Evolutionary conservation across 2,329 filamentous ascomycete species (phyloP), one percentile per base, ranked within the genome.

Genomic region (Proliferodiscus dingleyae): DNA sequence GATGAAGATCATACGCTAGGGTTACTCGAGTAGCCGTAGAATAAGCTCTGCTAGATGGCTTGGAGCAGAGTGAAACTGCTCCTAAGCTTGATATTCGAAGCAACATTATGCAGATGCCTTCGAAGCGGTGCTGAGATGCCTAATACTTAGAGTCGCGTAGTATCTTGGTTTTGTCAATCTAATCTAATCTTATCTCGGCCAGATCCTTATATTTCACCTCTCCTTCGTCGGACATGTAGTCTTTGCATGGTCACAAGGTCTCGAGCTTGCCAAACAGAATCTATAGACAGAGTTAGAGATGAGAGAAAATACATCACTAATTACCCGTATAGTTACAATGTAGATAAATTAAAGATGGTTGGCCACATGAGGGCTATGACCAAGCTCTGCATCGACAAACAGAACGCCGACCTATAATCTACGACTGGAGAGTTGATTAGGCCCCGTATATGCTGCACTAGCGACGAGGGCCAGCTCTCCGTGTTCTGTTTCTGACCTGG

Each of bases 1-100:
- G 70, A 61, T 89, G 81, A 34, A 86, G 69, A 58, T 88, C 83
- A 63, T 78, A 89, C 1, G 76, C 75, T 28, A 89, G 67, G 24
- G 49, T 28, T 5, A 58, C 34, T 38, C 43, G 49, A 1, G 47
- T 29, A 36, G 45, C 21, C 22, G 47, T 46, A 8, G 51, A 46
- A 32, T 57, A 57, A 10, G 34, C 29, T 34, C 49, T 51, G 22
- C 23, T 45, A 22, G 30, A 37, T 42, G 36, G 13, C 18, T 22
- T 21, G 21, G 23, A 15, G 23, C 41, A 33, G 5, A 23, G 29
- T 28, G 38, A 34, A 13, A 46, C 7, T n/a, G 46, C 11, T 6
- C 28, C 34, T 9, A 29, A 38, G 15, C 24, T 37, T 26, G 49
- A 16, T 26, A 53, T 29, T 46, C 51, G 51, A 36, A 49, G 24